A percentile compares a stretch with the other conserved stretches of the same genome.
Conservation (phyloP, 2,329 filamentous ascomycete species). For the Paraphoma sp. region DNA sequence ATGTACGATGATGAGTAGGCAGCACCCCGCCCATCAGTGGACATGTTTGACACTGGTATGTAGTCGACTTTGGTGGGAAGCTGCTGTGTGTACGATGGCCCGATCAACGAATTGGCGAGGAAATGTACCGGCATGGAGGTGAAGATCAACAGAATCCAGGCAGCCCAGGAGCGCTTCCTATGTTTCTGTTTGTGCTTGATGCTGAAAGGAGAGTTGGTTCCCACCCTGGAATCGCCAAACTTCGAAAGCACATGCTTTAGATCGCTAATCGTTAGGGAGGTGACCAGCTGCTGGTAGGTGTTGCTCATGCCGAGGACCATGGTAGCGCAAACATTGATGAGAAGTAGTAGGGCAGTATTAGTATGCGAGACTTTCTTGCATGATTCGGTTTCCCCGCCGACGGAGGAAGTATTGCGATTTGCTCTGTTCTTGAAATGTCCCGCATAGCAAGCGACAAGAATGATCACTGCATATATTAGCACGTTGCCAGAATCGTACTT, state of each 20-base stretch:
- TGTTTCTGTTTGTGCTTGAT: constrained; percentile 36
- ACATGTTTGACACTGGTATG: constrained; percentile 9
- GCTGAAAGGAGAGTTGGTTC: constrained; percentile 42
- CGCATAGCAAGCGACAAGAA: constrained; percentile 23
- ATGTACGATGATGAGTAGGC: no score
- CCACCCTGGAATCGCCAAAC: constrained; percentile 38
- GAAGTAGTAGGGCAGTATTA: constrained; percentile 30
- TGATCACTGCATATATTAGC: constrained; percentile 10
- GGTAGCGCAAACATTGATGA: constrained; percentile 40
- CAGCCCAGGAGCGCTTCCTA: constrained; percentile 29
- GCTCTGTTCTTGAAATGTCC: constrained; percentile 16
- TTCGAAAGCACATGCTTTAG: constrained; percentile 32
- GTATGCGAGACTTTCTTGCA: constrained; percentile 26
- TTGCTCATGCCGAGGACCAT: constrained; percentile 43
- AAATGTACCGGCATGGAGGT: constrained; percentile 36
- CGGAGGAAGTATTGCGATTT: constrained; percentile 30
- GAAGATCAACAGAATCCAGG: constrained; percentile 36
- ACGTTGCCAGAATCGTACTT: background rate
- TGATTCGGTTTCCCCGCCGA: constrained; percentile 22
- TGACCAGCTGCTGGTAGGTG: constrained; percentile 42
- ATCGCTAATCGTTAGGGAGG: constrained; percentile 32
- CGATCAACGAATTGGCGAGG: constrained; percentile 39
- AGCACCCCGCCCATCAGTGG: background rate
- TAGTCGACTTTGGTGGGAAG: constrained; percentile 18
- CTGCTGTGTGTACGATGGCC: constrained; percentile 25